Evolutionary conservation across 768 basidiomycete species (phyloP), one percentile per base, ranked within the genome.

Genomic region (Amanita pallidorosea): DNA sequence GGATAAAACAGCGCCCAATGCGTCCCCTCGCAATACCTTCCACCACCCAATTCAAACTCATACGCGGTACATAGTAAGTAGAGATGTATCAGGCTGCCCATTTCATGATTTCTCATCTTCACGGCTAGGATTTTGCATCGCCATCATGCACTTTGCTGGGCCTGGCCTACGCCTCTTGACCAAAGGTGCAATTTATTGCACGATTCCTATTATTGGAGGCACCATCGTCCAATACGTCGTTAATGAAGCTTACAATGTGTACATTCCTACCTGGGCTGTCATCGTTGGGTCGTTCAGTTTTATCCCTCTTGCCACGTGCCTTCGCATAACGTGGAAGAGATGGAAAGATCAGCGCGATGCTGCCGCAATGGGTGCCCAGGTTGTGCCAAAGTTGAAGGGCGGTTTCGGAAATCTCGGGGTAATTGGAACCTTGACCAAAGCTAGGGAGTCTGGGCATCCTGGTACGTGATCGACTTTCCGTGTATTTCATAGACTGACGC

Each of bases 391-490:
- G 18, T 56, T 65, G 1, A 53, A 54, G 22, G 79, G 79, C 0
- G 65, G 40, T 44, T 60, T 70, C 7, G 76, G 76, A 35, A 79
- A 75, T 53, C 23, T 75, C 5, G 77, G 78, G 49, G 43, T 76
- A 12, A 54, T 77, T 53, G 47, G 59, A 18, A 55, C 18, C 7
- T 54, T 73, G 61, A 61, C 67, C 45, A 55, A 65, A 45, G 67
- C 68, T 27, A 69, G 69, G 47, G 61, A 63, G 3, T 56, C 58
- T 36, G 80, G 79, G 1, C 79, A 81, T 62, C 72, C 72, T 40
- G 76, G 79, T 81, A 53, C 6, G 62, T 27, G 7, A 7, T 33
- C 36, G 18, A 12, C 23, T 20, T 13, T 18, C 13, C 9, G 20
- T 22, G 12, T 2, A 41, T 36, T 4, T 12, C 47, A 7, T 20